These are phyloP conservation scores for Omphalea diandra DNA, from an alignment of 441 rosid species.

Conservation along the genomic window DNA sequence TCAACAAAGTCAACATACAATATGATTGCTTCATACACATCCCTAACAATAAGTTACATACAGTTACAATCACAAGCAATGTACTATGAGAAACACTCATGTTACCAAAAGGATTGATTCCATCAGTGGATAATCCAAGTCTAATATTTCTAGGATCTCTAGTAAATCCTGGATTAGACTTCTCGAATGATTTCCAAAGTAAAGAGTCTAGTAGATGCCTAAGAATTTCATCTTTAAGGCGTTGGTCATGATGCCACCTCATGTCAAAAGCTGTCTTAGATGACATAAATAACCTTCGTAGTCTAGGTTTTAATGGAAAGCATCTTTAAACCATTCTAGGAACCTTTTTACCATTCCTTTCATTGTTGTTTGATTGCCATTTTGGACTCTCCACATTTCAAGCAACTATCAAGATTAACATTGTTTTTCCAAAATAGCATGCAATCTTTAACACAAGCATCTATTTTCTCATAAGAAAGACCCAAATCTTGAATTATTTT, in stretches of 20 bases:
- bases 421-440: no score
- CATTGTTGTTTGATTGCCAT: background rate
- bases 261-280: no score
- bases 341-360: background rate
- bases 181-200: background rate
- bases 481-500: background rate
- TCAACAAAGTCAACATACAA: no score
- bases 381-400: background rate
- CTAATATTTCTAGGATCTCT: background rate
- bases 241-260: background rate
- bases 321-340: background rate
- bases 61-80: background rate
- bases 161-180: background rate
- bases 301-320: background rate
- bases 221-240: background rate
- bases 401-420: no score
- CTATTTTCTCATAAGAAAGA: no score
- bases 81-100: background rate
- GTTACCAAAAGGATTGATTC: no score
- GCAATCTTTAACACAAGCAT: background rate
- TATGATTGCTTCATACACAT: no score
- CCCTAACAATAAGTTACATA: constrained; percentile 20
- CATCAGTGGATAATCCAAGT: no score
- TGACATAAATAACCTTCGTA: no score
- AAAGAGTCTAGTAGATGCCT: background rate